Base-by-base conservation (phyloP, 106 monocot species). In the Dioscorea dumetorum region DNA sequence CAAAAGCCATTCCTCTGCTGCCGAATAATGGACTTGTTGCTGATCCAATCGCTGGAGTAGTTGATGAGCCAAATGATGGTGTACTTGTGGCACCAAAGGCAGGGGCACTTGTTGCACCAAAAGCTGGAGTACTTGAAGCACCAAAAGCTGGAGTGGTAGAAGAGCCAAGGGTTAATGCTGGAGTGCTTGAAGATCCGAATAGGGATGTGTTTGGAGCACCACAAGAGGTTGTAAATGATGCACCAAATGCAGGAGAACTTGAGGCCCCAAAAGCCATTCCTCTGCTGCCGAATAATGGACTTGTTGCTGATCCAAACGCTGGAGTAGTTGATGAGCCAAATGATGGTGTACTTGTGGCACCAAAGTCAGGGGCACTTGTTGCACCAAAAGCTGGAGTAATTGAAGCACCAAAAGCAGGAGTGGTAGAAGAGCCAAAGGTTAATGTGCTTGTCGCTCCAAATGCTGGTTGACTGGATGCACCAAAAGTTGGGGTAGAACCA, bases 401-500 rank as follows among this genome's bases (percentile, higher is more conserved):
- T 70, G 81, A 72, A 2, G 84, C 61, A 18, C 85, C 89, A 77
- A 89, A 85, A 21, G 82, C 76, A 12, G 83, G 77, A 14, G 74
- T 78, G 66, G 52, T 80, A 35, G 79, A 64, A 19, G 73, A 69
- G 58, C 85, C 85, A 72, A 81, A 86, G 48, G 85, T 74, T 20
- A 87, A 87, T 0, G 81, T 80, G 22, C 76, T 81, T 20, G 76
- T 70, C 19, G 85, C 58, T 20, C 91, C 91, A 78, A 88, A 91
- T 41, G 94, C 77, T 59, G 95, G 88, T 66, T 75, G 79, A 65
- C 77, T 88, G 33, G 83, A 67, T 48, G 81, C 84, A 28, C 87
- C 91, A 85, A 91, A 91, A 18, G 82, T 67, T 23, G 63, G 58
- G 17, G 81, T 77, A 17, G 90, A 83, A 72, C 90, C 94, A 85